These are phyloP conservation scores for Paecilomyces dactylethromorphus DNA, from an alignment of 2,329 filamentous ascomycete species.

Conservation along the genomic window DNA sequence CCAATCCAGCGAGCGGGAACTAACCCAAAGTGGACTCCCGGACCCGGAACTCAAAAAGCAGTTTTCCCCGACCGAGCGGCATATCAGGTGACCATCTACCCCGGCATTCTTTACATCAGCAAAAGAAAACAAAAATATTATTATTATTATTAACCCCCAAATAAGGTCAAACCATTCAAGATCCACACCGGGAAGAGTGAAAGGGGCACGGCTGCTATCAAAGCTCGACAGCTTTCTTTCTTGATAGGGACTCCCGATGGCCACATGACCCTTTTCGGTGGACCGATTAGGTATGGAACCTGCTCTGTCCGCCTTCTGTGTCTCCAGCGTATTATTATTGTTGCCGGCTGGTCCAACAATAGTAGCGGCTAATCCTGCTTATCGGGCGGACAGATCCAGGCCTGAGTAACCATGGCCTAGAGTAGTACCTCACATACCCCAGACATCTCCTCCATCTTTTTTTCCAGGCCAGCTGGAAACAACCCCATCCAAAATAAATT, in stretches of 20 bases:
- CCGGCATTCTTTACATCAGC: background rate
- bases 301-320: background rate
- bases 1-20: background rate
- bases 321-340: background rate
- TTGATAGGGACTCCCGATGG: background rate
- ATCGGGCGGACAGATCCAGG: background rate
- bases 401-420: background rate
- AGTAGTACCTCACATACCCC: background rate
- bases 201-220: background rate
- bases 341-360: background rate
- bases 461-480: background rate
- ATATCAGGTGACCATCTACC: background rate
- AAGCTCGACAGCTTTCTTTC: background rate
- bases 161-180: background rate
- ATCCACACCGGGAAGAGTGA: background rate
- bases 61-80: background rate
- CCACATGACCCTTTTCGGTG: background rate
- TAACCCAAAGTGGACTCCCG: background rate
- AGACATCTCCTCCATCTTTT: background rate
- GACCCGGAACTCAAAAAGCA: background rate
- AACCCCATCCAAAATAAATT: background rate
- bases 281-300: background rate
- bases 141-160: background rate
- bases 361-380: background rate
- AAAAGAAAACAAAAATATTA: background rate